Evolutionary conservation across 371 early-diverging fungal species (phyloP).

Genomic region (Chytridium lagenaria): DNA sequence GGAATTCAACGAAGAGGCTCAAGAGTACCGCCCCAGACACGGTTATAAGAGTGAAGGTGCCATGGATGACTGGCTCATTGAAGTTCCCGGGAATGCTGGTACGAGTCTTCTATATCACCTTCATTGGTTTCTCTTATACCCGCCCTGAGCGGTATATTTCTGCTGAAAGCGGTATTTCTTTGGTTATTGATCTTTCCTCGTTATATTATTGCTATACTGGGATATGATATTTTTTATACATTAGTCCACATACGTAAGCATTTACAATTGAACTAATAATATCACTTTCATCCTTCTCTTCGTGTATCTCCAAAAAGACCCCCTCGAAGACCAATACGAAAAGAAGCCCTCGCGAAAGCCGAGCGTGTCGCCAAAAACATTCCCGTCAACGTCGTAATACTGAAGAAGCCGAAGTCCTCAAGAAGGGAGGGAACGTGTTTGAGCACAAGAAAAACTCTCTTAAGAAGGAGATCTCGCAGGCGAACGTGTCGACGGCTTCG

Average conservation of each 20-base stretch:
- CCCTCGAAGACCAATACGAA: conserved; percentile 80
- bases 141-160: too few species aligned
- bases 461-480: conserved; percentile 45
- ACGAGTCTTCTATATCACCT: neutral
- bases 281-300: neutral
- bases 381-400: conserved; percentile 80
- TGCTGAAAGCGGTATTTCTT: too few species aligned
- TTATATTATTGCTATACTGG: too few species aligned
- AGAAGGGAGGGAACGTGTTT: conserved; percentile 54
- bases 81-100: conserved; percentile 79
- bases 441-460: conserved; percentile 73
- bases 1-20: conserved; percentile 86
- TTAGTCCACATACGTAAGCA: too few species aligned
- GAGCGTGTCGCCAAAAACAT: conserved; percentile 86
- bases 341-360: conserved; percentile 78
- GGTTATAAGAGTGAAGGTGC: conserved; percentile 86
- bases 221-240: too few species aligned
- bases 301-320: neutral
- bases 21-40: conserved; percentile 89
- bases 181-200: too few species aligned
- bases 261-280: too few species aligned
- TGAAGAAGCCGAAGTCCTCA: conserved; percentile 71
- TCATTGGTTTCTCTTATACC: conserved; percentile 25
- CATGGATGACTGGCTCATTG: conserved; percentile 85
- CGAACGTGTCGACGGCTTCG: conserved; percentile 76